Conservation (phyloP, 2,329 filamentous ascomycete genomes). For the Aspergillus aculeatinus region DNA sequence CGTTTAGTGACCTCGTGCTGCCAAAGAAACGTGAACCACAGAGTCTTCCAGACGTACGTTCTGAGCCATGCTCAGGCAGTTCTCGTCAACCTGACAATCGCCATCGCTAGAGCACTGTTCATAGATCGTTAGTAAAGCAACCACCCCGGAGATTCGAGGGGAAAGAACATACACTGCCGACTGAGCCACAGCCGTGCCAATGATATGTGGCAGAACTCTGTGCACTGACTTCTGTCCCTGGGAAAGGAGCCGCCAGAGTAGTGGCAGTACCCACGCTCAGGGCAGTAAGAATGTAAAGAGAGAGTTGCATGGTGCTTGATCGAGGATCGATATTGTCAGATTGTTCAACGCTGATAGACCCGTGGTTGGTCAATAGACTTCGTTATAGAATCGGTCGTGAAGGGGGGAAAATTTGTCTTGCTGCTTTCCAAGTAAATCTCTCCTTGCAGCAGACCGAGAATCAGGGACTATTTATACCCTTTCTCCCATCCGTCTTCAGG, state of each 20-base stretch:
- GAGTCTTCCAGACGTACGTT: not conserved
- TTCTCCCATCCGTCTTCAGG: not conserved
- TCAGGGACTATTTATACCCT: not conserved
- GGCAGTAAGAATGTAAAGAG: not conserved
- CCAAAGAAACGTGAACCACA: too few species aligned
- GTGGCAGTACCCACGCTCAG: not conserved
- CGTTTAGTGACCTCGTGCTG: not conserved
- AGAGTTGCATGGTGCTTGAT: not conserved
- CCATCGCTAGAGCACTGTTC: not conserved
- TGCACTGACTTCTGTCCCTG: not conserved
- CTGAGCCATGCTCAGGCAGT: not conserved
- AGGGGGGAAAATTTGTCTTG: not conserved
- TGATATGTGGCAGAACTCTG: not conserved
- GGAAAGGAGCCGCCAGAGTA: not conserved
- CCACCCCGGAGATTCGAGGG: too few species aligned
- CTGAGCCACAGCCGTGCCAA: constrained; percentile 1
- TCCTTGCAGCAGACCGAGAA: not conserved
- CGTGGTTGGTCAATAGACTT: not conserved
- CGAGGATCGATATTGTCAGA: too few species aligned
- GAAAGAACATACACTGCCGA: not conserved
- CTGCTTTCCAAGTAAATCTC: not conserved
- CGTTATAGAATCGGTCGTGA: not conserved
- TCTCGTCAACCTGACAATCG: not conserved
- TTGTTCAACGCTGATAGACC: not conserved
- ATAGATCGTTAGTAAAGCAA: not conserved